These are phyloP conservation scores for Yarrowia sp. DNA, from an alignment of 805 yeast species.

Conservation along the genomic window DNA sequence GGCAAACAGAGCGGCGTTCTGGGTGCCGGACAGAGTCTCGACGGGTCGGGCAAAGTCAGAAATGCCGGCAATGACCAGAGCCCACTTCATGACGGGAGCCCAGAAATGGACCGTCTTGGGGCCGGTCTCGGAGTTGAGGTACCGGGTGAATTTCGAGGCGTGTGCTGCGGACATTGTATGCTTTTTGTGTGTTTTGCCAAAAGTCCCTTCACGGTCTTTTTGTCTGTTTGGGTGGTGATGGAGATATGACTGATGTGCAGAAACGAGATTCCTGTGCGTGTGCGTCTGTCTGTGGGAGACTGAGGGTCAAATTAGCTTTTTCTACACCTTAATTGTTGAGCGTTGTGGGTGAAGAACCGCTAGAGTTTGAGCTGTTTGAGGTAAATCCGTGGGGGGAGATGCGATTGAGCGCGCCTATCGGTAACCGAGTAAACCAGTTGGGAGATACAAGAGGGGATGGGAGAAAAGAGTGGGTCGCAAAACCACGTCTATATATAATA, in stretches of 20 bases:
- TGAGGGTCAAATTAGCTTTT: conserved; percentile 14
- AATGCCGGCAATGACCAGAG: conserved; percentile 86
- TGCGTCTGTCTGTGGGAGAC: background rate
- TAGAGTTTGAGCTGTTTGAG: background rate
- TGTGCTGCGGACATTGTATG: conserved; percentile 27
- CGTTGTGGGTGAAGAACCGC: background rate
- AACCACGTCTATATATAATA: background rate
- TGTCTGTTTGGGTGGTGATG: background rate
- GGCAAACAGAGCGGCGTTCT: conserved; percentile 77
- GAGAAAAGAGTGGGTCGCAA: background rate
- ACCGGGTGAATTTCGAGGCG: conserved; percentile 52
- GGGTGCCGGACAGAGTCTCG: conserved; percentile 85
- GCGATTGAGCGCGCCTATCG: background rate
- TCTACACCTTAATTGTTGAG: conserved; percentile 2
- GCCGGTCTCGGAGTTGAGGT: conserved; percentile 83
- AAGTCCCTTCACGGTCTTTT: background rate
- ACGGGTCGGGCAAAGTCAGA: conserved; percentile 87
- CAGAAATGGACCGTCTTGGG: conserved; percentile 97
- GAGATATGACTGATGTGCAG: background rate
- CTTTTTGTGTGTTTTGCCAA: background rate
- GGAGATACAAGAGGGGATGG: background rate
- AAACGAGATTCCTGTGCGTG: background rate
- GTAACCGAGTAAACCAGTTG: background rate
- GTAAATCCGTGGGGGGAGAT: background rate
- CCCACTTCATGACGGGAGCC: conserved; percentile 70